Evolutionary conservation across 78 protist species (phyloP).

Genomic region (Guillardia theta): DNA sequence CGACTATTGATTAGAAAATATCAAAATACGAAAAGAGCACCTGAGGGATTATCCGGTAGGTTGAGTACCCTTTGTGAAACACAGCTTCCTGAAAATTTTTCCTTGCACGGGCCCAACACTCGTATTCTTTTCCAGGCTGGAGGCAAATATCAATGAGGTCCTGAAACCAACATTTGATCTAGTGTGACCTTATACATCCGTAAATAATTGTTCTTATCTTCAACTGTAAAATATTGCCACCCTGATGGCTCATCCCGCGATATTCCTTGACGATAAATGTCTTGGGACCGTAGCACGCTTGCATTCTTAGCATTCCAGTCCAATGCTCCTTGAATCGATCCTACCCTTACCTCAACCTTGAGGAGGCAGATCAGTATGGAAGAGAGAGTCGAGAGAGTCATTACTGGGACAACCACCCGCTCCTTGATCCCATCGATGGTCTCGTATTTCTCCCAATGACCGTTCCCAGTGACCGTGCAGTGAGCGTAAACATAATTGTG

Average conservation of each 20-base stretch:
- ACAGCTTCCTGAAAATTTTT: not conserved
- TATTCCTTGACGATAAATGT: not conserved
- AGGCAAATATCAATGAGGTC: not conserved
- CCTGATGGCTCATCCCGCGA: not conserved
- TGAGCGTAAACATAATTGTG: slow-evolving; percentile 5
- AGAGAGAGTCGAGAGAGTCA: not conserved
- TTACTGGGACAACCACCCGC: not conserved
- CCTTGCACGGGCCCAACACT: not conserved
- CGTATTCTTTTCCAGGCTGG: not conserved
- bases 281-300: not conserved
- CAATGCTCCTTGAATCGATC: not conserved
- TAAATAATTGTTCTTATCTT: not conserved
- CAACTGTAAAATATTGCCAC: not conserved
- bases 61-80: not conserved
- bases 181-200: not conserved
- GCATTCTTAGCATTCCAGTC: not conserved
- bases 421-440: not conserved
- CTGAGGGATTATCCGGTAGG: not conserved
- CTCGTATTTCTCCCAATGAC: not conserved
- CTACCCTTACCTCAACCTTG: not conserved
- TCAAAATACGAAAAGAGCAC: too few relatives aligned
- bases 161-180: not conserved
- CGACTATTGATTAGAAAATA: too few relatives aligned
- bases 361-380: not conserved
- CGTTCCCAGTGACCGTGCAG: not conserved